phyloP scores from a whole-genome alignment of 2,329 filamentous ascomycete genomes.

The Cadophora luteo-olivacea region DNA sequence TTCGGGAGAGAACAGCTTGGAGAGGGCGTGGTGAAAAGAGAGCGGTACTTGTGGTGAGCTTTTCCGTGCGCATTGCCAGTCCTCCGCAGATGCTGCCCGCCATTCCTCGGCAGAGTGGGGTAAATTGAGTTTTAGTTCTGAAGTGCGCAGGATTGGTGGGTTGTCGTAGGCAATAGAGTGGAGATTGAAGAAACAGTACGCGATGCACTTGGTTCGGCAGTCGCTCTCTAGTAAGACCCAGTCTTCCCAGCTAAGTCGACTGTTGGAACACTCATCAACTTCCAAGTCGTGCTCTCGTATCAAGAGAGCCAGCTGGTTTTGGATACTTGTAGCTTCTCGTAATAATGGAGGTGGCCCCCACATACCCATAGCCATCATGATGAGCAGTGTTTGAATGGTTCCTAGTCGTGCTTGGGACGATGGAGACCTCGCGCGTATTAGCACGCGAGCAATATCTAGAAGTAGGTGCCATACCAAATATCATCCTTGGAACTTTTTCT shows the following conservation, averaged over 20 bases:
- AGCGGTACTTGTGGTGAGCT: slow-evolving; percentile 58
- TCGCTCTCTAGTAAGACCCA: slow-evolving; percentile 64
- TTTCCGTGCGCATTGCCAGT: slow-evolving; percentile 59
- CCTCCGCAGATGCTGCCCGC: slow-evolving; percentile 62
- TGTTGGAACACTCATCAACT: slow-evolving; percentile 42
- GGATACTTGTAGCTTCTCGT: slow-evolving; percentile 63
- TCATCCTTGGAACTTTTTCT: not conserved
- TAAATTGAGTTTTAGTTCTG: slow-evolving; percentile 61
- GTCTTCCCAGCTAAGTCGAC: slow-evolving; percentile 54
- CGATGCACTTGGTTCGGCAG: slow-evolving; percentile 63
- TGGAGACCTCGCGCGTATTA: not conserved
- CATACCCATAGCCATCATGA: slow-evolving; percentile 65
- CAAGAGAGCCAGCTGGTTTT: slow-evolving; percentile 62
- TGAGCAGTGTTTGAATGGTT: slow-evolving; percentile 67
- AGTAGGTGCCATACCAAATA: slow-evolving; percentile 15
- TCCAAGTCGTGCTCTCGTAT: slow-evolving; percentile 63
- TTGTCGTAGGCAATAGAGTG: slow-evolving; percentile 68
- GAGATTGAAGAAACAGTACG: slow-evolving; percentile 68
- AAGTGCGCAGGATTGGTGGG: slow-evolving; percentile 61
- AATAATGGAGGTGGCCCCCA: slow-evolving; percentile 68
- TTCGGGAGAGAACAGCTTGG: slow-evolving; percentile 36
- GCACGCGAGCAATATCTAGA: not conserved
- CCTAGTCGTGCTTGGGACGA: slow-evolving; percentile 50
- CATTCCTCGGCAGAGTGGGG: slow-evolving; percentile 63
- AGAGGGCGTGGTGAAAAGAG: slow-evolving; percentile 62